Percentiles rank a stretch among this genome's conserved stretches.
Conservation (phyloP, 371 early-diverging fungal species). For the Homolaphlyctis polyrhiza region DNA sequence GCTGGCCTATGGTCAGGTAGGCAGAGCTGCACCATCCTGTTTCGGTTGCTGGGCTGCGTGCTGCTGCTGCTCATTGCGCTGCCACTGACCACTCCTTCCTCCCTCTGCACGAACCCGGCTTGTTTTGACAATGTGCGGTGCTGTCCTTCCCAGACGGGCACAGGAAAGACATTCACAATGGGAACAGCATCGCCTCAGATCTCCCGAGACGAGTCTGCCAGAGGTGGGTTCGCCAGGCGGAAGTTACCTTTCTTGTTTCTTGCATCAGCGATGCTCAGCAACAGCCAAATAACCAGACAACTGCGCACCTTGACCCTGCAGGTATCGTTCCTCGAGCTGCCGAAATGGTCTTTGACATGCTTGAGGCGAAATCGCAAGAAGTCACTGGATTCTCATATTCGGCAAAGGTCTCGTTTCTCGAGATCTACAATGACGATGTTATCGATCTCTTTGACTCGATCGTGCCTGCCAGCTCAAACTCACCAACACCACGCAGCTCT, state of each 20-base stretch:
- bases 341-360: background rate
- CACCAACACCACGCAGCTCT: too few species aligned
- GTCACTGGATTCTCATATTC: background rate
- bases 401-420: background rate
- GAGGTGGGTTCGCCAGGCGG: background rate
- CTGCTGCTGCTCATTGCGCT: too few species aligned
- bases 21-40: too few species aligned
- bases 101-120: background rate
- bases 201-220: constrained; percentile 9
- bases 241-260: background rate
- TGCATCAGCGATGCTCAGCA: constrained; percentile 3
- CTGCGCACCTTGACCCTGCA: too few species aligned
- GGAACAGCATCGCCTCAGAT: constrained; percentile 18
- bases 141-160: constrained; percentile 15
- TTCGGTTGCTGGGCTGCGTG: too few species aligned
- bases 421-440: background rate
- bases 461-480: background rate
- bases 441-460: background rate
- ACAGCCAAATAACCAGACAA: constrained; percentile 10
- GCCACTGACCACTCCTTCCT: too few species aligned
- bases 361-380: background rate
- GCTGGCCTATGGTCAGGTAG: constrained; percentile 36
- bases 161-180: constrained; percentile 41
- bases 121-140: background rate
- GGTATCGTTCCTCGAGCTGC: background rate